These are phyloP conservation scores for Paecilomyces sp. DNA, from an alignment of 2,329 filamentous ascomycete species.

Conservation along the genomic window DNA sequence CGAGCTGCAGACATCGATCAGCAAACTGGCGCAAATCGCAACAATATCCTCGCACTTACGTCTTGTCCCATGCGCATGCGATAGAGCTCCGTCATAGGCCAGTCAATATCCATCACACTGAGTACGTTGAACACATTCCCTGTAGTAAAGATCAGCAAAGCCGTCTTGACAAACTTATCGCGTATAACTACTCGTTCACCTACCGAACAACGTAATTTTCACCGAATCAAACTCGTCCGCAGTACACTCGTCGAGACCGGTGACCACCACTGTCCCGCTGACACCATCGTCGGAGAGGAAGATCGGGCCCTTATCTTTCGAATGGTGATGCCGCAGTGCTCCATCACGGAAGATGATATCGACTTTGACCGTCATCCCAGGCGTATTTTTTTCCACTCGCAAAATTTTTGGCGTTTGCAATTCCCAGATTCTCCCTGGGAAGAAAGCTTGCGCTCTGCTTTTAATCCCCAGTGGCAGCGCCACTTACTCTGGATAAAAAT, in stretches of 20 bases:
- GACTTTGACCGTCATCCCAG: background rate
- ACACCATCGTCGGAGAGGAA: conserved; percentile 4
- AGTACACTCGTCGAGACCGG: background rate
- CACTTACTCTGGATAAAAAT: background rate
- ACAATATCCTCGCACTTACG: background rate
- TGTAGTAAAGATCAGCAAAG: background rate
- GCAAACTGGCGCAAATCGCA: background rate
- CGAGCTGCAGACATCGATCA: background rate
- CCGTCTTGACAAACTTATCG: background rate
- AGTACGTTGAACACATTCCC: background rate
- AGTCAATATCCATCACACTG: background rate
- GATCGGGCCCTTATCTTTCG: background rate
- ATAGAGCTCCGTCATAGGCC: background rate
- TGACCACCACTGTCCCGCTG: background rate
- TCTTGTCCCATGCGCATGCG: conserved; percentile 5
- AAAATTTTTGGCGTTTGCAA: background rate
- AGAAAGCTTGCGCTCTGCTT: background rate
- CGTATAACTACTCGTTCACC: background rate
- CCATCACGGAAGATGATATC: background rate
- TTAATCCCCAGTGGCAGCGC: background rate
- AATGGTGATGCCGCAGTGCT: background rate
- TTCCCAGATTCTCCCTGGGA: background rate
- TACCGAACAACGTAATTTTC: conserved; percentile 2
- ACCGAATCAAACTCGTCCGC: conserved; percentile 1
- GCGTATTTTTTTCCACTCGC: background rate